Percentiles rank a stretch among this genome's conserved stretches.
These are phyloP conservation scores for Penicillium parvum DNA, from an alignment of 495 filamentous ascomycete species.

Conservation along the genomic window DNA sequence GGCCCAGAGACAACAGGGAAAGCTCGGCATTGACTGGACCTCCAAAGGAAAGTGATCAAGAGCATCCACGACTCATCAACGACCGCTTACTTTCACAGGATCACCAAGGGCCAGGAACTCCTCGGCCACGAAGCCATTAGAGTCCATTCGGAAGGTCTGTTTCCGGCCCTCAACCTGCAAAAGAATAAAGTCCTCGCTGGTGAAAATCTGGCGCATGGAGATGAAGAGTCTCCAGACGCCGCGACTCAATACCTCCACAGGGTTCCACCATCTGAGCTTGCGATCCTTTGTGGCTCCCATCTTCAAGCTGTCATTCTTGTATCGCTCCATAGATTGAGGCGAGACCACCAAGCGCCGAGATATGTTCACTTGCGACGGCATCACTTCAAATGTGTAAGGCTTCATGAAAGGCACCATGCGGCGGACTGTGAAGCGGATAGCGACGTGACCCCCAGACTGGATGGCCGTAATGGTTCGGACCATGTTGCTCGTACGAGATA, in stretches of 20 bases:
- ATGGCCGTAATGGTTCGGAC: slow-evolving; percentile 36
- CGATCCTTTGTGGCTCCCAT: slow-evolving; percentile 19
- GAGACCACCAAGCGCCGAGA: slow-evolving; percentile 16
- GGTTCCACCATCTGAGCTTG: too few relatives aligned
- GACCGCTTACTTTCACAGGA: slow-evolving; percentile 8
- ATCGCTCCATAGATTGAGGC: slow-evolving; percentile 18
- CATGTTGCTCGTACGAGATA: slow-evolving; percentile 32
- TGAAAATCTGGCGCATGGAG: slow-evolving; percentile 41
- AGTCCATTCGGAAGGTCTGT: slow-evolving; percentile 37
- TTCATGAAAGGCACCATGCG: slow-evolving; percentile 40
- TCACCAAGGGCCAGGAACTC: slow-evolving; percentile 36
- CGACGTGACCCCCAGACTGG: slow-evolving; percentile 24
- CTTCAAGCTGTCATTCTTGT: slow-evolving; percentile 16
- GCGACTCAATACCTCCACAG: slow-evolving; percentile 32
- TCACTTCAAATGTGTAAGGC: slow-evolving; percentile 35
- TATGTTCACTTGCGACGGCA: slow-evolving; percentile 36
- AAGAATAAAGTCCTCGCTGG: slow-evolving; percentile 43
- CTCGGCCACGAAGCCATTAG: slow-evolving; percentile 33
- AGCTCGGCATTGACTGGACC: too few relatives aligned
- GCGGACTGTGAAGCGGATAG: slow-evolving; percentile 36
- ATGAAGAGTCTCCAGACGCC: slow-evolving; percentile 34
- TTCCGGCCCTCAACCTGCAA: slow-evolving; percentile 41
- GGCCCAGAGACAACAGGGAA: too few relatives aligned
- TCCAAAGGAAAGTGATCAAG: neutral
- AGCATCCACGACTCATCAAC: neutral